Conservation (phyloP, 768 basidiomycete genomes). For the Lentinula guzmanii region DNA sequence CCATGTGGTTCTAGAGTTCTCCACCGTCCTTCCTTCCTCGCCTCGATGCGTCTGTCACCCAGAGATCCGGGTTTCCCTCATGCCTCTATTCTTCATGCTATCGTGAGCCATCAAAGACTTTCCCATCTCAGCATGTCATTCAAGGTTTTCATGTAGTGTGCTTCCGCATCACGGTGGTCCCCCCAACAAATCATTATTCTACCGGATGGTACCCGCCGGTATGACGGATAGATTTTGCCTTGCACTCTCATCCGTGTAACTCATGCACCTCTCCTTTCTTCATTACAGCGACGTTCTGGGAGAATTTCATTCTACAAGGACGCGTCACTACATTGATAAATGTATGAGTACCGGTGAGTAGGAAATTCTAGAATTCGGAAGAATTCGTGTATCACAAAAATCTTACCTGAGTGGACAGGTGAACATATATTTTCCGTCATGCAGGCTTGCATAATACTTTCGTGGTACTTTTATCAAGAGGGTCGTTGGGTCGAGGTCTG, state of each 20-base stretch:
- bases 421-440: constrained; percentile 83
- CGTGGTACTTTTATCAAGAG: constrained; percentile 90
- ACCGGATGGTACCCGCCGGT: constrained; percentile 66
- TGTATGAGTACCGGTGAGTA: constrained; percentile 64
- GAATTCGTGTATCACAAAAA: not conserved
- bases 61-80: constrained; percentile 83
- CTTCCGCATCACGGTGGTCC: constrained; percentile 79
- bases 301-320: constrained; percentile 82
- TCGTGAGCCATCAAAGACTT: constrained; percentile 32
- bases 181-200: constrained; percentile 60
- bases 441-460: constrained; percentile 81
- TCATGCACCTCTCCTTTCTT: not conserved
- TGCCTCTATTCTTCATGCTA: constrained; percentile 85
- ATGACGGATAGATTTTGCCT: not conserved
- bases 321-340: constrained; percentile 81
- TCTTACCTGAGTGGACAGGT: constrained; percentile 27
- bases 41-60: constrained; percentile 76
- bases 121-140: not conserved
- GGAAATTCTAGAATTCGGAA: not conserved
- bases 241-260: no score
- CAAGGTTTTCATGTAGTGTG: constrained; percentile 45
- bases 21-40: constrained; percentile 74
- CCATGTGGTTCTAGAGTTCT: constrained; percentile 83
- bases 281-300: constrained; percentile 66
- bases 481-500: constrained; percentile 89